phyloP scores from a whole-genome alignment of 441 rosid genomes.

The Populus hybrid region DNA sequence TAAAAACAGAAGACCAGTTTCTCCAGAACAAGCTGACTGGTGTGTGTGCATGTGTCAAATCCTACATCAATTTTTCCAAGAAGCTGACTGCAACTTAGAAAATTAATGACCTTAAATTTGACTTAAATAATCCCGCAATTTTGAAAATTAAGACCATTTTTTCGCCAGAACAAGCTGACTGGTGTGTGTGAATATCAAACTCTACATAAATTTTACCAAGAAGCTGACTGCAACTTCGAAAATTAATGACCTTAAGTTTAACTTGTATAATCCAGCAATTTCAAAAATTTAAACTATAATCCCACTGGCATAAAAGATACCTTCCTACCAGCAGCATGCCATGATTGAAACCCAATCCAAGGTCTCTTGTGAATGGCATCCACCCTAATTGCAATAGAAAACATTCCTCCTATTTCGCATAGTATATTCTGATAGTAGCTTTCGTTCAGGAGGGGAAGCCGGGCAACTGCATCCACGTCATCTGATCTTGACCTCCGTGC shows the following conservation, averaged over 20 bases:
- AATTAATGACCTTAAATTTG: not conserved
- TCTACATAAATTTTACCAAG: not conserved
- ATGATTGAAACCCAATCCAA: conserved; percentile 99
- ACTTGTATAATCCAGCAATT: conserved; percentile 5
- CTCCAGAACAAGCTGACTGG: not conserved
- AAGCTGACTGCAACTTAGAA: conserved; percentile 1
- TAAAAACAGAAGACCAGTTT: not conserved
- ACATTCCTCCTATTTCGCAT: conserved; percentile 98
- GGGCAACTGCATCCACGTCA: conserved; percentile 88
- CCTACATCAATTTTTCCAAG: not conserved
- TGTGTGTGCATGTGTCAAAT: not conserved
- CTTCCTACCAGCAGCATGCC: conserved; percentile 98
- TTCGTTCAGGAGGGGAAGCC: conserved; percentile 73
- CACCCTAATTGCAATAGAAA: conserved; percentile 84
- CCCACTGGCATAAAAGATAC: conserved; percentile 41
- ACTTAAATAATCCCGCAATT: conserved; percentile 2
- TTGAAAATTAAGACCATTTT: not conserved
- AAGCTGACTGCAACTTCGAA: conserved; percentile 1
- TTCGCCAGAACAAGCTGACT: not conserved
- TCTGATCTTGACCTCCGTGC: conserved; percentile 90
- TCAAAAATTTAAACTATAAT: conserved; percentile 12
- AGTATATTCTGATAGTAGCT: conserved; percentile 60
- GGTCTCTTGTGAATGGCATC: conserved; percentile 93
- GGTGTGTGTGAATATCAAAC: not conserved
- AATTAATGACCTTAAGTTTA: not conserved